Conservation (phyloP, 2,329 filamentous ascomycete genomes). For the Diaporthe caulivora region DNA sequence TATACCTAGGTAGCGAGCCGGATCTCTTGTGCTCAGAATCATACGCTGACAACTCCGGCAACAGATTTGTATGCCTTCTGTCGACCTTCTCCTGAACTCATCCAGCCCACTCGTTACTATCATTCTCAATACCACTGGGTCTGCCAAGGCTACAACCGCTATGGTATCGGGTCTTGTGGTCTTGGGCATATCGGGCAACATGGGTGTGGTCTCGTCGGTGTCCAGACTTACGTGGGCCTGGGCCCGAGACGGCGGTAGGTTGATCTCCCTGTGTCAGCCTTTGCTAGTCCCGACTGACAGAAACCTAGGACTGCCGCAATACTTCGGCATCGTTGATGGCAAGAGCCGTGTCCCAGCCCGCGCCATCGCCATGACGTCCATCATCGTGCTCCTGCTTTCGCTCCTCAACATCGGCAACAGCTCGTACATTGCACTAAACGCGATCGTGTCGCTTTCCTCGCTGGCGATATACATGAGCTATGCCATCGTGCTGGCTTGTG, state of each 20-base stretch:
- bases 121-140: conserved; percentile 54
- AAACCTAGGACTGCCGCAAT: conserved; percentile 37
- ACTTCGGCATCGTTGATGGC: conserved; percentile 46
- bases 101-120: conserved; percentile 58
- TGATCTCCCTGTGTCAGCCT: not conserved
- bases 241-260: conserved; percentile 56
- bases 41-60: not conserved
- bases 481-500: conserved; percentile 39
- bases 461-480: conserved; percentile 41
- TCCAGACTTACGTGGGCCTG: conserved; percentile 63
- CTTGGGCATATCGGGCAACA: conserved; percentile 53
- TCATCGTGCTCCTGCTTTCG: conserved; percentile 50
- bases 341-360: conserved; percentile 50
- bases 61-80: conserved; percentile 52
- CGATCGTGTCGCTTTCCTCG: conserved; percentile 53
- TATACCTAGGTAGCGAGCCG: too few relatives aligned
- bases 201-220: conserved; percentile 58
- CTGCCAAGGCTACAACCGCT: conserved; percentile 53
- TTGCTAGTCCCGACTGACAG: not conserved
- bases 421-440: conserved; percentile 51
- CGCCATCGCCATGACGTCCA: conserved; percentile 50
- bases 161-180: conserved; percentile 54
- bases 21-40: too few relatives aligned
- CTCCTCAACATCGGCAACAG: conserved; percentile 55
- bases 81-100: conserved; percentile 49